Base-by-base conservation (phyloP, 2,329 filamentous ascomycete species). In the Botrytis pseudocinerea region DNA sequence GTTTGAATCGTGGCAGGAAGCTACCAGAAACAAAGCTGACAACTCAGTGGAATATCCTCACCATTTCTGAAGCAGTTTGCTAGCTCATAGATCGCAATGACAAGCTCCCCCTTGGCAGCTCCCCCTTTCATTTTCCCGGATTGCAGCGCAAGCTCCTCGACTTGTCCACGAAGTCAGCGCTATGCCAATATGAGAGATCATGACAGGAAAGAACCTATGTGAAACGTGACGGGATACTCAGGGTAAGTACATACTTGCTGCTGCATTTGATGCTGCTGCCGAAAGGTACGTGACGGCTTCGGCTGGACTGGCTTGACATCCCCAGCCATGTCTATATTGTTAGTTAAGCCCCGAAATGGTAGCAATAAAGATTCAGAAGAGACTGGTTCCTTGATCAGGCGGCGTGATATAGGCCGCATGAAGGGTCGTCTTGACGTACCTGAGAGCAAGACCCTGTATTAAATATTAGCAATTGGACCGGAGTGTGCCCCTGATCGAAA, bases 21-120 rank as follows among this genome's bases (percentile, higher is more conserved):
- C n/a, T 69, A 42, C 70, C 70, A 69, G 70, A 25, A 61, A 69
- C 42, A 42, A 42, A 60, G 20, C 38, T 44, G 54, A 72, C 70
- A 72, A 69, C 70, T 72, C 70, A 61, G 48, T 44, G 70, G 44
- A 28, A 64, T n/a, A 40, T 68, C 48, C 70, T 69, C 62, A 71
- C 94, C 96, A 82, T 98, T 90, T 75, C 96, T 91, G 85, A 98
- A 98, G 83, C 90, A 95, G 82, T 96, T 96, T 72, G 91, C 93
- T 79, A 99, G 85, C 85, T 99, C 96, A 80, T 96, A 98, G 76
- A 99, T 98, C 74, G 96, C 95, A 75, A 99, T 89, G 28, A 98
- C 93, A 70, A 99, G 88, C 85, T 99, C 96, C 74, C 96, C 96
- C 84, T 98, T 99, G 62, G 95, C 95, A 22, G 93, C 92, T 74